Evolutionary conservation across 345 rosid species (phyloP), one percentile per base, ranked within the genome.

Genomic region (Mallotus nudiflorus): DNA sequence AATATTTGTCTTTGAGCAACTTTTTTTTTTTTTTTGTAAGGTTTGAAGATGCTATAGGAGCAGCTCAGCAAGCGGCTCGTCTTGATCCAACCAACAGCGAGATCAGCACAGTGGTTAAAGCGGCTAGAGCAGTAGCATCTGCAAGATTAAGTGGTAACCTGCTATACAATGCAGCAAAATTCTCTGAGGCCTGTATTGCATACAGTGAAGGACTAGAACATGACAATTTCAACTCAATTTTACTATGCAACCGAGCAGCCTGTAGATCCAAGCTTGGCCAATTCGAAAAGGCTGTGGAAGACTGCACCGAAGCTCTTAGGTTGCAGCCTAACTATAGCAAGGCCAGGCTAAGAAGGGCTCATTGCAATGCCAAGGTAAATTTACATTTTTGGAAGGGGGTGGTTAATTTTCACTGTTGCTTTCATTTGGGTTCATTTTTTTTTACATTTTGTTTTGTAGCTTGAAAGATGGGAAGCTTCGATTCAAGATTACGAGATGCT

Each of bases 241-340:
- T 94, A 80, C 82, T 94, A 0, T 87, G 97, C 77, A 94, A 94
- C 73, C 88, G 99, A 76, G 99, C 99, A 7, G 97, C 97, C 13
- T 90, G 97, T 29, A 80, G 88, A 50, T 84, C 80, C 56, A 94
- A 87, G 82, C 84, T 90, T 12, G 78, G 86, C 63, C 85, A 83
- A 52, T 90, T 67, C 12, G 97, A 92, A 69, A 87, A 90, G 46
- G 91, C 92, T 6, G 69, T 86, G 1, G 97, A 89, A 74, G 99
- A 94, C 77, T 92, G 99, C 79, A 80, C 92, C 0, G 57, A 81
- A 35, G 97, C 93, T 54, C 91, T 94, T 22, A 64, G 59, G 27
- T 72, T 87, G 31, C 95, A 83, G 24, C 93, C 97, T 11, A 80
- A 85, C 24, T 92, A 94, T 58, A 71, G 78, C 66, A 94, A 94